Conservation (phyloP, 768 basidiomycete genomes). For the Kwoniella europaea region DNA sequence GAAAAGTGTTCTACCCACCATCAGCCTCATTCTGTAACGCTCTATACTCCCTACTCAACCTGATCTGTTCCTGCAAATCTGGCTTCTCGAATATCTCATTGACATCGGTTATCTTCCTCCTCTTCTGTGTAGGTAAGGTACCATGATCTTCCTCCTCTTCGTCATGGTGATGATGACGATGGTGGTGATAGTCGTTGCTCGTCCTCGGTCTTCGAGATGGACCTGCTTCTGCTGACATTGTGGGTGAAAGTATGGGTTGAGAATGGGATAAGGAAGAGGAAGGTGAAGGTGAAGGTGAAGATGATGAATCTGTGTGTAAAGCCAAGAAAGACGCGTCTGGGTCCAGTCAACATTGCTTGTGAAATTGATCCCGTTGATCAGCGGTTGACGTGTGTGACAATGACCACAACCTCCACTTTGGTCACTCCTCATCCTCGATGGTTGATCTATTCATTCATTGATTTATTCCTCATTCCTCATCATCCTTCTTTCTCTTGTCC, state of each 20-base stretch:
- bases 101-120: constrained; percentile 25
- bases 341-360: neutral
- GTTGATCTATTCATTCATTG: too few species aligned
- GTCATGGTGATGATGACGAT: neutral
- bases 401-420: constrained; percentile 19
- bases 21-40: constrained; percentile 40
- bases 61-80: constrained; percentile 33
- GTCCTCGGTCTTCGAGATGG: constrained; percentile 11
- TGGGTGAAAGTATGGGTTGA: too few species aligned
- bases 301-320: neutral
- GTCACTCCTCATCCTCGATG: neutral
- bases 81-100: constrained; percentile 35
- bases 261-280: neutral
- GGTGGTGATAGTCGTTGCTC: neutral
- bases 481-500: neutral
- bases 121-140: constrained; percentile 7
- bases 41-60: constrained; percentile 32
- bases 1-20: constrained; percentile 28
- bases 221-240: constrained; percentile 23
- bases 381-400: constrained; percentile 2
- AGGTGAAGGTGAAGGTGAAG: neutral
- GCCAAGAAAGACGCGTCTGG: neutral
- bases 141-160: neutral
- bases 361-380: constrained; percentile 13
- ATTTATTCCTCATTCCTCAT: constrained; percentile 4